Evolutionary conservation across 1,139 yeast genomes (phyloP), one percentile per base, ranked within the genome.

Genomic region (Yarrowia galli): DNA sequence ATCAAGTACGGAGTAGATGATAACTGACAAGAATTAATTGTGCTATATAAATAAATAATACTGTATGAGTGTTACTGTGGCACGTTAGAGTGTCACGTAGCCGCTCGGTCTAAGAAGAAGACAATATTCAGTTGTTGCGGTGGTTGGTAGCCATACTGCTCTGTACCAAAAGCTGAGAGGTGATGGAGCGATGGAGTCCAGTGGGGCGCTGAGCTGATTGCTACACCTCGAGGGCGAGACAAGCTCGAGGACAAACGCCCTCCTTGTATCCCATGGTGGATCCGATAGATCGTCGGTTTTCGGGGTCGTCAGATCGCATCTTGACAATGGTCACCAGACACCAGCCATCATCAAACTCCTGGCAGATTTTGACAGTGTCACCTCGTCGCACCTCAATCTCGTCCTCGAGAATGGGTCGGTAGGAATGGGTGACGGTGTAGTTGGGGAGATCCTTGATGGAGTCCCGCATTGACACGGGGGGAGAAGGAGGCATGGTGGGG

Each of bases 271-370:
- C 67, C 51, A 42, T 60, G 18, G 66, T 36, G 45, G 53, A 54
- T 67, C 68, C 61, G 45, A 53, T 36, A 38, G 65, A 36, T 56
- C 68, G 64, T 43, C 68, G 68, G n/a, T 65, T 69, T 9, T 68
- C 68, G 38, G 61, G 61, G n/a, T 68, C 71, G 40, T 63, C 68
- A 20, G 66, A 60, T 23, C 70, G 40, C 42, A 38, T 32, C 51
- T 68, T 46, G 10, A 54, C 67, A 28, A 73, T 67, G 49, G 69
- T 67, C 13, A 74, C 76, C 45, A 71, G 71, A 67, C 81, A 79
- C 81, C 81, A 79, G 13, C 80, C 80, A 67, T 79, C 81, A 69
- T 79, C 81, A 69, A 77, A 79, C 22, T 75, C 71, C 69, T 77
- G 76, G 67, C 73, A 73, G 8, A 79, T 77, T 18, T 72, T 68